Conservation (phyloP, 106 monocot genomes). For the Triglochin maritima region DNA sequence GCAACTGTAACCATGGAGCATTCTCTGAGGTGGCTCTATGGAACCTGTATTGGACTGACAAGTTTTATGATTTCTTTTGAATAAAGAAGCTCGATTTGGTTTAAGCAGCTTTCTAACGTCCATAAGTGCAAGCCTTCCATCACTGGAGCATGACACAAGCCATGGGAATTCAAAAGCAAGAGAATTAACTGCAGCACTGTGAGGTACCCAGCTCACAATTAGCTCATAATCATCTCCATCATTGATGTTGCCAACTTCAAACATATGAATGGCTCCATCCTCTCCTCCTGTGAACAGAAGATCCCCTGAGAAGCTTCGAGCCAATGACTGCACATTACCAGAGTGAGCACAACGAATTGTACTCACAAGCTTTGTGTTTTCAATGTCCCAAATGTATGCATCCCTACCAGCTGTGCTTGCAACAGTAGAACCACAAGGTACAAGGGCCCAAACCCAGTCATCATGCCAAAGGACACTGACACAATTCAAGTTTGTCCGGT, state of each 20-base stretch:
- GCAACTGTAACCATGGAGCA: slow-evolving; percentile 62
- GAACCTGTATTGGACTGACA: slow-evolving; percentile 5
- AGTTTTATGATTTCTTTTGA: slow-evolving; percentile 2
- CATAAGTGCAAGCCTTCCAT: slow-evolving; percentile 69
- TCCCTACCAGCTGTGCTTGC: slow-evolving; percentile 62
- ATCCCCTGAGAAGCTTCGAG: slow-evolving; percentile 45
- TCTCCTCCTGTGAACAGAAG: slow-evolving; percentile 74
- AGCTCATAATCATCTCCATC: slow-evolving; percentile 20
- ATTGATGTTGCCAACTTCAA: slow-evolving; percentile 10
- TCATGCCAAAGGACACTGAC: slow-evolving; percentile 40
- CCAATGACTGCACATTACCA: slow-evolving; percentile 44
- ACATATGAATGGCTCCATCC: slow-evolving; percentile 66
- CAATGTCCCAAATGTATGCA: slow-evolving; percentile 57
- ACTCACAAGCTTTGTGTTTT: slow-evolving; percentile 19
- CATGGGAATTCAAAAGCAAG: slow-evolving; percentile 86
- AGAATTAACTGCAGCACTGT: slow-evolving; percentile 38
- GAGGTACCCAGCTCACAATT: slow-evolving; percentile 51
- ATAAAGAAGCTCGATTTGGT: not conserved
- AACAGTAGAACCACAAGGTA: slow-evolving; percentile 43
- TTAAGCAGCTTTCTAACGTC: slow-evolving; percentile 61
- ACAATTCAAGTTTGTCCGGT: slow-evolving; percentile 37
- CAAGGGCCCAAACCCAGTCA: slow-evolving; percentile 74
- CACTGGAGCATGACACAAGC: slow-evolving; percentile 68
- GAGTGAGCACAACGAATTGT: slow-evolving; percentile 32
- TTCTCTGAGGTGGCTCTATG: slow-evolving; percentile 70